Percentiles rank a stretch among this genome's conserved stretches.
phyloP scores from a whole-genome alignment of 2,329 filamentous ascomycete species.

The Fusarium sp. region DNA sequence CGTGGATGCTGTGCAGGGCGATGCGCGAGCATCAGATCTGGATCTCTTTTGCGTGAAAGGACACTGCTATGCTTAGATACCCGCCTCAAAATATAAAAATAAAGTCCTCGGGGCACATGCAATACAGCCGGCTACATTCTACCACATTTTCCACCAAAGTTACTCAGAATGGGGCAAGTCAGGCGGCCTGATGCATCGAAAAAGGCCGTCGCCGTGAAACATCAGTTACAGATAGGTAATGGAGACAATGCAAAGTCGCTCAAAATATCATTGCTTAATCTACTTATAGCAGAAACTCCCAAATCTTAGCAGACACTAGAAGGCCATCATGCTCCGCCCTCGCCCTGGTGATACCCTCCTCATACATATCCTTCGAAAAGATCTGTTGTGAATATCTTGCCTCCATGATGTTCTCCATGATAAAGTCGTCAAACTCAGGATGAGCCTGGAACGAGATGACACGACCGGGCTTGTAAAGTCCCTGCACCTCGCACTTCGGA shows the following conservation, averaged over 20 bases:
- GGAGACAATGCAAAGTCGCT: neutral
- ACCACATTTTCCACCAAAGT: too few relatives aligned
- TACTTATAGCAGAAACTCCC: slow-evolving; percentile 43
- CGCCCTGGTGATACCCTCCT: slow-evolving; percentile 48
- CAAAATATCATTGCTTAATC: neutral
- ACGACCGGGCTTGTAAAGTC: slow-evolving; percentile 54
- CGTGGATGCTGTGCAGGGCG: slow-evolving; percentile 60
- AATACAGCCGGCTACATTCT: neutral
- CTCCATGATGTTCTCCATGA: slow-evolving; percentile 53
- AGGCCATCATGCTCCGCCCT: slow-evolving; percentile 48
- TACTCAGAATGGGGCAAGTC: too few relatives aligned
- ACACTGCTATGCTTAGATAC: slow-evolving; percentile 22
- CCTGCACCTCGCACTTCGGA: slow-evolving; percentile 56
- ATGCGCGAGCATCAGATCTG: slow-evolving; percentile 62
- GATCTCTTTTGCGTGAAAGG: slow-evolving; percentile 61
- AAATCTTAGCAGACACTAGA: slow-evolving; percentile 47
- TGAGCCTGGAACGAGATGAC: slow-evolving; percentile 60
- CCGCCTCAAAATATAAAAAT: slow-evolving; percentile 17
- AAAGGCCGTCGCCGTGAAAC: too few relatives aligned
- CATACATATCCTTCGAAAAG: slow-evolving; percentile 48
- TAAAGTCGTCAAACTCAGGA: slow-evolving; percentile 57
- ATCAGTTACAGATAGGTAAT: too few relatives aligned
- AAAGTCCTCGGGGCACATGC: slow-evolving; percentile 23
- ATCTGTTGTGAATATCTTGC: slow-evolving; percentile 46
- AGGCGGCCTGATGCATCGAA: too few relatives aligned